Percentiles rank a stretch among this genome's conserved stretches.
Conservation (phyloP, 192 early-diverging fungal species). For the Coemansia aciculifera region DNA sequence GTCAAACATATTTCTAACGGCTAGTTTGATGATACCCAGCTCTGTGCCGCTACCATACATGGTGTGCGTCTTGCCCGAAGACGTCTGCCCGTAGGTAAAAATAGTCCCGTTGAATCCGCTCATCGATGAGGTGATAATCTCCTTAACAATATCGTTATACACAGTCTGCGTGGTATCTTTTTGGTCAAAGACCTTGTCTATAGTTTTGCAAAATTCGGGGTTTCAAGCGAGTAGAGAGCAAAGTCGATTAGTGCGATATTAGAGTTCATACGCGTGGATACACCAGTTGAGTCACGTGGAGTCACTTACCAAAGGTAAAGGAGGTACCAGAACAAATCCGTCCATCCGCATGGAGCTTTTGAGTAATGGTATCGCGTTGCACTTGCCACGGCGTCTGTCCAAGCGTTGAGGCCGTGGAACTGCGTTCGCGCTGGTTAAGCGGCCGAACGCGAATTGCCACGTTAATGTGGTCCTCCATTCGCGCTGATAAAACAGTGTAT, state of each 20-base stretch:
- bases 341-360: slow-evolving; percentile 28
- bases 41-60: slow-evolving; percentile 67
- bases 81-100: slow-evolving; percentile 98
- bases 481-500: background rate
- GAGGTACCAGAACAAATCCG: slow-evolving; percentile 42
- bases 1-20: slow-evolving; percentile 66
- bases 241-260: background rate
- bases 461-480: slow-evolving; percentile 62
- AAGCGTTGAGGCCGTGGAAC: slow-evolving; percentile 38
- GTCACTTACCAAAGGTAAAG: slow-evolving; percentile 52
- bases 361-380: slow-evolving; percentile 52
- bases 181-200: slow-evolving; percentile 58
- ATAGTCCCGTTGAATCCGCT: slow-evolving; percentile 96
- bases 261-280: background rate
- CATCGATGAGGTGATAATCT: slow-evolving; percentile 71
- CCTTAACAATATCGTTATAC: slow-evolving; percentile 55
- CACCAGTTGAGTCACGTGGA: background rate
- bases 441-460: slow-evolving; percentile 76
- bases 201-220: background rate
- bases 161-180: slow-evolving; percentile 40
- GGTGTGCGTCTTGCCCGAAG: slow-evolving; percentile 87
- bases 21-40: slow-evolving; percentile 68
- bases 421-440: slow-evolving; percentile 61
- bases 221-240: background rate
- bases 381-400: slow-evolving; percentile 42